These are phyloP conservation scores for Parsonsia alboflavescens DNA, from an alignment of 257 asterid genomes.

Conservation along the genomic window DNA sequence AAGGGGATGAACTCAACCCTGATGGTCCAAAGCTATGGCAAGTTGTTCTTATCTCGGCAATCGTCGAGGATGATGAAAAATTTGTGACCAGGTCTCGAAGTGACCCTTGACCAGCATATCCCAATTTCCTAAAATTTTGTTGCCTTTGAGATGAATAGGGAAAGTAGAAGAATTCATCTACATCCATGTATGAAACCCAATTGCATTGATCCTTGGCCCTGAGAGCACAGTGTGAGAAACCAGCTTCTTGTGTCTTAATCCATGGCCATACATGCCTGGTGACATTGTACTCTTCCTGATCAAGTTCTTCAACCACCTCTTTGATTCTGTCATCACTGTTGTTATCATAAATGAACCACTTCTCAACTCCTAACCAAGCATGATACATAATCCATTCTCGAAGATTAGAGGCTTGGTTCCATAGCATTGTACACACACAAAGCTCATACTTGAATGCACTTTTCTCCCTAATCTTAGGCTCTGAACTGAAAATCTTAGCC, in stretches of 20 bases:
- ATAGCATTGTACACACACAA: slow-evolving; percentile 92
- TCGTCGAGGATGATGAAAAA: slow-evolving; percentile 36
- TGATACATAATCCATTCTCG: slow-evolving; percentile 89
- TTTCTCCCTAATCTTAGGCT: slow-evolving; percentile 13
- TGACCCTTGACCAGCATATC: slow-evolving; percentile 49
- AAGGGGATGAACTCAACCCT: slow-evolving; percentile 56
- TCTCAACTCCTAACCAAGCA: slow-evolving; percentile 85
- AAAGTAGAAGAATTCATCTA: slow-evolving; percentile 86
- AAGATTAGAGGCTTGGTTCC: slow-evolving; percentile 82
- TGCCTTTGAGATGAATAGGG: slow-evolving; percentile 44
- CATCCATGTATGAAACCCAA: slow-evolving; percentile 96
- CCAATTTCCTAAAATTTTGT: slow-evolving; percentile 27
- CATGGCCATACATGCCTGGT: slow-evolving; percentile 94
- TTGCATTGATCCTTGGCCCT: slow-evolving; percentile 69
- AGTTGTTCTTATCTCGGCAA: slow-evolving; percentile 75
- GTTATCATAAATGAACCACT: slow-evolving; percentile 90
- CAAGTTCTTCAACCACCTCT: slow-evolving; percentile 47
- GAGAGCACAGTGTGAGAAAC: slow-evolving; percentile 90
- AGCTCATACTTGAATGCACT: slow-evolving; percentile 44
- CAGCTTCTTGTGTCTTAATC: slow-evolving; percentile 98
- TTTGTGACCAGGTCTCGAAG: slow-evolving; percentile 54
- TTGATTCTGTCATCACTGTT: slow-evolving; percentile 73
- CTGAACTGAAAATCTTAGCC: slow-evolving; percentile 44
- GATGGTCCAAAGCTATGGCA: slow-evolving; percentile 98
- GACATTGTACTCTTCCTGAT: slow-evolving; percentile 47